Base-by-base conservation (phyloP, 371 early-diverging fungal species). In the Thermomucor indicae-seudaticae region DNA sequence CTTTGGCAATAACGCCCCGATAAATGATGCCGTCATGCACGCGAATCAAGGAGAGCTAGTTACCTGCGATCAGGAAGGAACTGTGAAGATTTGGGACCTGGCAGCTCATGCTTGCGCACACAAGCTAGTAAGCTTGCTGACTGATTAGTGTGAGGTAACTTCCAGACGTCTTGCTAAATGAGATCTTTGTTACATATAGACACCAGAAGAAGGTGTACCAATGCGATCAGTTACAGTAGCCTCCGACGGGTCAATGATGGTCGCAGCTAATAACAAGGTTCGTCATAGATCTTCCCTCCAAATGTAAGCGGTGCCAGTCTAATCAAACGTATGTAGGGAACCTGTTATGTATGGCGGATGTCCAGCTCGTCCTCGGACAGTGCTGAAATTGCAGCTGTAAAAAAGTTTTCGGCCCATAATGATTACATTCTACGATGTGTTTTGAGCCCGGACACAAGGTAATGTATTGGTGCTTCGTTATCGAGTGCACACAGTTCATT, bases 11-110 rank as follows among this genome's bases (percentile, higher is more conserved):
- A 88, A 89, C 49, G 81, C 88, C 5, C 86, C 92, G 6, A 93
- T 97, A 46, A 95, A 90, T 52, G 96, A 96, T 64, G 89, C 95
- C 20, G 91, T 91, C 2, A 93, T 96, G 60, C 96, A 96, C 70
- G 96, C 98, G 0, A 81, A 96, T 60, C 94, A 94, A 65, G 96
- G 92, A 29, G 92, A 96, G 57, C 63, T 97, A 6, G 83, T 95
- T 40, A 92, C 96, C 0, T 93, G 95, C 66, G 96, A 97, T 75
- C 94, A 94, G 57, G 88, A 86, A 54, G 98, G 98, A 4, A 71
- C 81, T 30, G 89, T 97, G 34, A 90, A 88, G 53, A 83, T 96
- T 14, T 96, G 96, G 96, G 90, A 95, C 75, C 65, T 95, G 55
- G 83, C 84, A n/a, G 93, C 89, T 37, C 89, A 91, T 59, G 75